Conservation (phyloP, 257 asterid species). For the Verbena officinalis region DNA sequence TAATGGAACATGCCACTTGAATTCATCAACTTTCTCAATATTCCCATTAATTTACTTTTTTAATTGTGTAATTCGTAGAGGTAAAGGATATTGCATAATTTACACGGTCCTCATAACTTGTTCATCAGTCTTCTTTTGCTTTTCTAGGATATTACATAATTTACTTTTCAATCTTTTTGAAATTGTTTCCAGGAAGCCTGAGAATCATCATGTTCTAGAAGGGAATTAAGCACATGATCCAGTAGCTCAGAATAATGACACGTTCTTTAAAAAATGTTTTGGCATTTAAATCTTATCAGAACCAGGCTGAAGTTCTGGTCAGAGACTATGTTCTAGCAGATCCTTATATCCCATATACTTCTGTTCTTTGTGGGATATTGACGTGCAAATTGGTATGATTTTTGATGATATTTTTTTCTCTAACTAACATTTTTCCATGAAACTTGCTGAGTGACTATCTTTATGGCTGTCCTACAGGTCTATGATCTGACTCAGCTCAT, state of each 20-base stretch:
- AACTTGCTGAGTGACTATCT: conserved; percentile 23
- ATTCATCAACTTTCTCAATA: conserved; percentile 5
- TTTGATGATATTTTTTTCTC: conserved; percentile 18
- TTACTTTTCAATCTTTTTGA: conserved; percentile 18
- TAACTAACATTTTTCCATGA: background rate
- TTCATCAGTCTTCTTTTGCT: background rate
- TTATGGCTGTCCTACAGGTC: conserved; percentile 49
- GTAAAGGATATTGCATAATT: no score
- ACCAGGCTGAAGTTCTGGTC: conserved; percentile 73
- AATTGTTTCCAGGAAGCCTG: conserved; percentile 41
- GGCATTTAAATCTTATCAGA: conserved; percentile 67
- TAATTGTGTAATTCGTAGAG: conserved; percentile 7
- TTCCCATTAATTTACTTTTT: background rate
- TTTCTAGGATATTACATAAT: no score
- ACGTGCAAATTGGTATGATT: conserved; percentile 89
- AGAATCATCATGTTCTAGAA: conserved; percentile 41
- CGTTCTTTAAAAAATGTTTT: conserved; percentile 54
- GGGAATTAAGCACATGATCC: conserved; percentile 35
- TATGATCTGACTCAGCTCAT: conserved; percentile 81
- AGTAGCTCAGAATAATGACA: conserved; percentile 52
- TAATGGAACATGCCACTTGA: conserved; percentile 9
- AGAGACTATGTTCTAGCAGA: conserved; percentile 79
- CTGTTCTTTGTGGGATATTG: conserved; percentile 72
- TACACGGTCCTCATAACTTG: no score
- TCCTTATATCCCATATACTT: conserved; percentile 80